Conservation (phyloP, 345 rosid species). For the Salix viminalis region DNA sequence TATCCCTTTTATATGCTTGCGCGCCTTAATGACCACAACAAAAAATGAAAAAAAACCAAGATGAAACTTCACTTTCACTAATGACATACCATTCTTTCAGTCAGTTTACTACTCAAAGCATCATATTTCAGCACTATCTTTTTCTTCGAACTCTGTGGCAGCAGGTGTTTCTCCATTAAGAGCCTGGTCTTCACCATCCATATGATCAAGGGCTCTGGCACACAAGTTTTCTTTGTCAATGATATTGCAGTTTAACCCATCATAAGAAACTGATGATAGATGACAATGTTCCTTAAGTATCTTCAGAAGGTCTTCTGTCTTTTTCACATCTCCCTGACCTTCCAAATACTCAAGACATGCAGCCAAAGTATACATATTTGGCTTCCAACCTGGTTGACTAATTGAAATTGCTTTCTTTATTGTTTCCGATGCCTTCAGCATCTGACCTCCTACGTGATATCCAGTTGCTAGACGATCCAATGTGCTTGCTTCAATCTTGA, state of each 20-base stretch:
- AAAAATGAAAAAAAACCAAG: too few relatives aligned
- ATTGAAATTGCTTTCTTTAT: conserved; percentile 35
- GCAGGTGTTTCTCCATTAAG: not conserved
- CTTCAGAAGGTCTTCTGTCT: conserved; percentile 17
- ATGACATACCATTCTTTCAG: not conserved
- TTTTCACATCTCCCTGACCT: conserved; percentile 24
- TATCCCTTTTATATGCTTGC: too few relatives aligned
- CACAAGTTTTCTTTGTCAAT: not conserved
- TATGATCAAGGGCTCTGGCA: too few relatives aligned
- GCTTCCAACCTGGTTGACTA: conserved; percentile 29
- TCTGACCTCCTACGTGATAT: conserved; percentile 29
- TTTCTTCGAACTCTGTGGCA: not conserved
- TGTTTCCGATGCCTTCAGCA: conserved; percentile 40
- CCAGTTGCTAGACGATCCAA: conserved; percentile 44
- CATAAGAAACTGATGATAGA: not conserved
- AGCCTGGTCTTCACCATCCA: not conserved
- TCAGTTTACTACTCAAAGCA: not conserved
- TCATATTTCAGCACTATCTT: not conserved
- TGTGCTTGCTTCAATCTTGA: conserved; percentile 25
- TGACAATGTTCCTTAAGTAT: conserved; percentile 6
- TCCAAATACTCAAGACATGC: conserved; percentile 41
- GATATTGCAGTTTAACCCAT: not conserved
- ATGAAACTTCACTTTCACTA: too few relatives aligned
- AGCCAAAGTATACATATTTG: conserved; percentile 25
- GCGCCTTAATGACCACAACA: too few relatives aligned